Conservation (phyloP, 257 asterid species). For the Echites panduratus region DNA sequence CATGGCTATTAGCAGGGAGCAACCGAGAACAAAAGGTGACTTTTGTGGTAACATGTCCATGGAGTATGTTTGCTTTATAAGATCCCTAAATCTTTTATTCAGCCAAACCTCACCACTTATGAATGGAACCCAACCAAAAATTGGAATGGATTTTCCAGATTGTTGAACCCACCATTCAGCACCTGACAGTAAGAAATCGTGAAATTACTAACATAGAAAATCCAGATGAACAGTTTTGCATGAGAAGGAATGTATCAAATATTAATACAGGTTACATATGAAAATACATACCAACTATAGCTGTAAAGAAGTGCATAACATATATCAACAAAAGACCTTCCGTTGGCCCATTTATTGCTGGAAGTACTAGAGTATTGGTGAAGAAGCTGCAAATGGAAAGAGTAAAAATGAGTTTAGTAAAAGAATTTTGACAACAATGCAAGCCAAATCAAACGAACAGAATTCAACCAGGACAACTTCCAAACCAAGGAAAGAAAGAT, state of each 20-base stretch:
- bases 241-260: background rate
- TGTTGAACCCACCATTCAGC: conserved; percentile 92
- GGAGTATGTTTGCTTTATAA: background rate
- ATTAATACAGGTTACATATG: conserved; percentile 12
- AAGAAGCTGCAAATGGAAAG: conserved; percentile 57
- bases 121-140: conserved; percentile 76
- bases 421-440: background rate
- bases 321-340: conserved; percentile 90
- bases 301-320: conserved; percentile 61
- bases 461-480: background rate
- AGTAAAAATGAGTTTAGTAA: background rate
- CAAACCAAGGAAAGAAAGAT: background rate
- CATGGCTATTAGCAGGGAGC: background rate
- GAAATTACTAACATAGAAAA: conserved; percentile 8
- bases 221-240: background rate
- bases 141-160: conserved; percentile 68
- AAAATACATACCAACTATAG: conserved; percentile 48
- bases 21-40: background rate
- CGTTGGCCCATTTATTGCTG: conserved; percentile 88
- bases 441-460: background rate
- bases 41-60: background rate
- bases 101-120: conserved; percentile 51
- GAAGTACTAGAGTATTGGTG: conserved; percentile 90
- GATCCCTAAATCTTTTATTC: background rate
- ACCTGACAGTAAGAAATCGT: conserved; percentile 44